Evolutionary conservation across 768 basidiomycete genomes (phyloP).

Genomic region (Kwoniella sp.): DNA sequence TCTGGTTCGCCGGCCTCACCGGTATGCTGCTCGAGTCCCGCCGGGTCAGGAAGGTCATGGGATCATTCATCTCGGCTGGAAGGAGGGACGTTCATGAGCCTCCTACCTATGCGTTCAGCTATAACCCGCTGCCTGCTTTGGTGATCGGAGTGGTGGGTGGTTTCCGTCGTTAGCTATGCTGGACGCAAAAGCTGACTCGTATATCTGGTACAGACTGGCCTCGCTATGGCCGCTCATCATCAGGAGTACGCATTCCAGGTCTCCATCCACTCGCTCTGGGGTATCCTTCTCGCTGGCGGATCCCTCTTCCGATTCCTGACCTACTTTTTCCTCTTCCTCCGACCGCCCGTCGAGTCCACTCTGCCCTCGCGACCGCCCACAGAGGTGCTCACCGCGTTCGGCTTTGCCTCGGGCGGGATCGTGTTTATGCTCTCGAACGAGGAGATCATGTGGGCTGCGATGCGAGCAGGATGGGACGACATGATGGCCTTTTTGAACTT

Average conservation of each 20-base stretch:
- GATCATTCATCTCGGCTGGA: conserved; percentile 55
- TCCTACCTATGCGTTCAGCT: conserved; percentile 67
- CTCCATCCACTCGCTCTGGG: conserved; percentile 87
- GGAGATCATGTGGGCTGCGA: conserved; percentile 82
- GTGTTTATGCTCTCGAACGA: conserved; percentile 87
- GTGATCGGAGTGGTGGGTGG: conserved; percentile 67
- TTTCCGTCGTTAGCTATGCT: neutral
- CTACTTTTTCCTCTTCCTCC: conserved; percentile 90
- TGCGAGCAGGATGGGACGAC: conserved; percentile 82
- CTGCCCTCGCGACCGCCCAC: conserved; percentile 90
- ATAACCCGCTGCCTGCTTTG: conserved; percentile 88
- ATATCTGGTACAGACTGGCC: conserved; percentile 58
- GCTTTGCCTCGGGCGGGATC: conserved; percentile 79
- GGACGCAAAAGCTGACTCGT: neutral
- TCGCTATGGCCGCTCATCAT: conserved; percentile 86
- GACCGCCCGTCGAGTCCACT: conserved; percentile 68
- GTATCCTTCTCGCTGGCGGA: conserved; percentile 73
- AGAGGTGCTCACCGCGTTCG: conserved; percentile 81
- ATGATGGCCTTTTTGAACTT: conserved; percentile 50
- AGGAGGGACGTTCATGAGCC: conserved; percentile 57
- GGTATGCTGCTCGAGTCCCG: conserved; percentile 87
- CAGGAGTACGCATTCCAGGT: conserved; percentile 93
- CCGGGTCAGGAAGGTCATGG: conserved; percentile 67
- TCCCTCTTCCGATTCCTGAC: conserved; percentile 77
- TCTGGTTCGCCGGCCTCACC: conserved; percentile 84